Percentiles rank a stretch among this genome's conserved stretches.
These are phyloP conservation scores for Saksenaea oblongispora DNA, from an alignment of 371 early-diverging fungal genomes.

Conservation along the genomic window DNA sequence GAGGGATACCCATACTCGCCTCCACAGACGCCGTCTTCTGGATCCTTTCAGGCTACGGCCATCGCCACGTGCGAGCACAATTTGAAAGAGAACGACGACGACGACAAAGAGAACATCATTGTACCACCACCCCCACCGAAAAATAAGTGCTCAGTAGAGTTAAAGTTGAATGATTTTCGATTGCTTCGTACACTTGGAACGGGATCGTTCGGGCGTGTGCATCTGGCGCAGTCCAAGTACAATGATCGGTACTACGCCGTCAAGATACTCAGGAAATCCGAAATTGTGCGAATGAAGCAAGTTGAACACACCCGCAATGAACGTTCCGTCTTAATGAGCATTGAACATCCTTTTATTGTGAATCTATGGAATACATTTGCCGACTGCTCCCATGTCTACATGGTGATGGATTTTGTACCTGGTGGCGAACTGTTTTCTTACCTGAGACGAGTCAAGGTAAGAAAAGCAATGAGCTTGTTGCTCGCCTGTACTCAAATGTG, in stretches of 20 bases:
- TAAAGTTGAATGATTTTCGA: slow-evolving; percentile 65
- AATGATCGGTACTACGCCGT: slow-evolving; percentile 91
- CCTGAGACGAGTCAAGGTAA: slow-evolving; percentile 45
- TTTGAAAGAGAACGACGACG: background rate
- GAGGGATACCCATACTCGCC: slow-evolving; percentile 17
- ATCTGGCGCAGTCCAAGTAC: slow-evolving; percentile 78
- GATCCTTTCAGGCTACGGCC: background rate
- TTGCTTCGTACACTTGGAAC: slow-evolving; percentile 89
- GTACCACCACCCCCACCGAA: background rate
- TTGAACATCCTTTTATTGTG: slow-evolving; percentile 90
- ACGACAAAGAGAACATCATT: background rate
- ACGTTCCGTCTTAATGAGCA: slow-evolving; percentile 80
- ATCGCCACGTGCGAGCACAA: background rate
- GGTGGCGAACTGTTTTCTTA: slow-evolving; percentile 94
- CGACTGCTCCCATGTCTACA: slow-evolving; percentile 81
- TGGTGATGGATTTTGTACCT: slow-evolving; percentile 94
- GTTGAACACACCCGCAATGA: slow-evolving; percentile 92
- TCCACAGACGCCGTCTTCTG: slow-evolving; percentile 3
- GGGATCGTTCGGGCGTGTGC: slow-evolving; percentile 98
- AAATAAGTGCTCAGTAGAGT: slow-evolving; percentile 33
- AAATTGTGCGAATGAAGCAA: slow-evolving; percentile 94
- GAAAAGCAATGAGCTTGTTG: slow-evolving; percentile 58
- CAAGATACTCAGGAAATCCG: slow-evolving; percentile 89
- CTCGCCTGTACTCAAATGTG: slow-evolving; percentile 33
- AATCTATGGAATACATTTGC: slow-evolving; percentile 87